Percentiles rank a stretch among this genome's conserved stretches.
phyloP scores from a whole-genome alignment of 2,329 filamentous ascomycete genomes.

The Albifimbria verrucaria region DNA sequence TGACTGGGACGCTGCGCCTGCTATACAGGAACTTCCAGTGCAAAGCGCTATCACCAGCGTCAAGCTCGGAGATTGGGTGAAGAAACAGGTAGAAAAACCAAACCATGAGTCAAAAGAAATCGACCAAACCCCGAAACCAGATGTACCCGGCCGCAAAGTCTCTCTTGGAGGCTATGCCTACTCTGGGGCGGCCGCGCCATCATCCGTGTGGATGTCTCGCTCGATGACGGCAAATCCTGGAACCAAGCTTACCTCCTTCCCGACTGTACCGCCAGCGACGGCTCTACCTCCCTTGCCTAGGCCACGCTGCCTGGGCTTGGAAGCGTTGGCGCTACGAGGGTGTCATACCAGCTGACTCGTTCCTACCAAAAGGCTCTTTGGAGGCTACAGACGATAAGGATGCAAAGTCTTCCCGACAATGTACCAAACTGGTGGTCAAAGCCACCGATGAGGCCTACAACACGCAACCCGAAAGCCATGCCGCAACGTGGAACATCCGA shows the following conservation, averaged over 20 bases:
- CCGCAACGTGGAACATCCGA: conserved; percentile 59
- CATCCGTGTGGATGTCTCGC: conserved; percentile 63
- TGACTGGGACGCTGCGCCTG: conserved; percentile 60
- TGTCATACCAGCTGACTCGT: conserved; percentile 34
- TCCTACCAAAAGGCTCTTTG: conserved; percentile 10
- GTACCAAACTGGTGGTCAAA: conserved; percentile 58
- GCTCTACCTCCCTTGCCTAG: conserved; percentile 27
- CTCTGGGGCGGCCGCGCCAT: conserved; percentile 65
- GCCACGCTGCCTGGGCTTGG: conserved; percentile 59
- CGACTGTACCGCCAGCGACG: conserved; percentile 34
- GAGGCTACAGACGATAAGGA: conserved; percentile 6
- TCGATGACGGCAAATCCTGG: conserved; percentile 63
- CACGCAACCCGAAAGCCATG: conserved; percentile 60
- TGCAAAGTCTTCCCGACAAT: conserved; percentile 20
- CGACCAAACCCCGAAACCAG: neutral
- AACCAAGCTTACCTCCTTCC: conserved; percentile 58
- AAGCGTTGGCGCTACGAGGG: conserved; percentile 58
- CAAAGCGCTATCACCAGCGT: conserved; percentile 62
- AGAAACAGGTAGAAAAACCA: neutral
- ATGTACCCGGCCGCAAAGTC: conserved; percentile 19
- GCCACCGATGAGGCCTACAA: conserved; percentile 66
- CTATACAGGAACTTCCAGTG: conserved; percentile 67
- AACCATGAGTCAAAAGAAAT: neutral
- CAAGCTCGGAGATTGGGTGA: conserved; percentile 36
- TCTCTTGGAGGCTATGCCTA: conserved; percentile 62